These are phyloP conservation scores for Moricandia moricandioides DNA, from an alignment of 345 rosid genomes.

Conservation along the genomic window DNA sequence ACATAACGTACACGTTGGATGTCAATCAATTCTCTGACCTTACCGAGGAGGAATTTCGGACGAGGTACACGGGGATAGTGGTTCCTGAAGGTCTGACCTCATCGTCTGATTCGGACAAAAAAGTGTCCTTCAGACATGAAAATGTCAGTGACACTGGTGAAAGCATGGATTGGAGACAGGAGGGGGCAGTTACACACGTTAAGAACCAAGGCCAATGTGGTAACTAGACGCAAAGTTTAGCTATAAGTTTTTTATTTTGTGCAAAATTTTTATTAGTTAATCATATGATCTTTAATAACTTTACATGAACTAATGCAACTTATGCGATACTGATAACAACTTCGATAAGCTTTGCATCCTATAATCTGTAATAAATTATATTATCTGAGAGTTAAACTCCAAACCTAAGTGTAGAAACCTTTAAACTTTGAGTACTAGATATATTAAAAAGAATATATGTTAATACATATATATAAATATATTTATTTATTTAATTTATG, in stretches of 20 bases:
- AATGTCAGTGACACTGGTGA: conserved; percentile 30
- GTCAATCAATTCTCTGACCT: background rate
- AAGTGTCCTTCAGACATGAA: background rate
- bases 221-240: conserved; percentile 3
- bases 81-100: background rate
- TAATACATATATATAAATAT: too few species aligned
- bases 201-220: conserved; percentile 50
- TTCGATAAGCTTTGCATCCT: too few species aligned
- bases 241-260: too few species aligned
- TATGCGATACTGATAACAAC: too few species aligned
- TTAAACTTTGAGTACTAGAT: too few species aligned
- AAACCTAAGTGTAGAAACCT: too few species aligned
- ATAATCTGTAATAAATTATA: too few species aligned
- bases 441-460: too few species aligned
- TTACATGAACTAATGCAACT: too few species aligned
- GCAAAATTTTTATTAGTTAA: too few species aligned
- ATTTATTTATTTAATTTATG: background rate
- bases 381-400: too few species aligned
- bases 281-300: too few species aligned
- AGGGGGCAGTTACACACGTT: conserved; percentile 45
- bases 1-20: background rate
- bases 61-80: background rate
- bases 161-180: conserved; percentile 44
- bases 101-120: background rate
- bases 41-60: background rate